Conservation (phyloP, 2,329 filamentous ascomycete genomes). For the Byssoonygena ceratinophila region DNA sequence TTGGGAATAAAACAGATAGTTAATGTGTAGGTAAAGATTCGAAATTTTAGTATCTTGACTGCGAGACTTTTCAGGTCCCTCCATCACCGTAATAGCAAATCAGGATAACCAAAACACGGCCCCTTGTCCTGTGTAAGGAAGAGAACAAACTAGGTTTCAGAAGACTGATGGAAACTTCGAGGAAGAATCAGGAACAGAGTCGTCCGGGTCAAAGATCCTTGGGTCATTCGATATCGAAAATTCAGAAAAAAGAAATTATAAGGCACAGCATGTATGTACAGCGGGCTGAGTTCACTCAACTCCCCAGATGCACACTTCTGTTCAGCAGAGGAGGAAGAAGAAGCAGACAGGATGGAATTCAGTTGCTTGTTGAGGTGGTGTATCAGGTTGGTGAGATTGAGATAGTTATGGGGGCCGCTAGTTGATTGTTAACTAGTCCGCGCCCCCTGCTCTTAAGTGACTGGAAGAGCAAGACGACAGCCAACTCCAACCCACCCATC, state of each 20-base stretch:
- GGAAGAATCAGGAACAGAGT: neutral
- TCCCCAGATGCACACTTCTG: neutral
- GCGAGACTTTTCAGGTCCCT: no score
- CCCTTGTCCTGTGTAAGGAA: no score
- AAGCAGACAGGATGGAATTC: neutral
- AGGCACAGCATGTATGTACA: neutral
- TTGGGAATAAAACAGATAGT: no score
- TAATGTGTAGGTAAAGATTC: no score
- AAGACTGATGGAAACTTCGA: slow-evolving; percentile 2
- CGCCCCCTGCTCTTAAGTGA: neutral
- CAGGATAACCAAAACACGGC: no score
- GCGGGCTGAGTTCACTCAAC: neutral
- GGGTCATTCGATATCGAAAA: neutral
- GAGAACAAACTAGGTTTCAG: slow-evolving; percentile 10
- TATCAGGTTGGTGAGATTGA: neutral
- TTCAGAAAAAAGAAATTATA: neutral
- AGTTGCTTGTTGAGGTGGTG: neutral
- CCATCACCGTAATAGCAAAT: no score
- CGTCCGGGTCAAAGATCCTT: neutral
- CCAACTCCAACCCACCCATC: slow-evolving; percentile 5
- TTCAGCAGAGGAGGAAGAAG: neutral
- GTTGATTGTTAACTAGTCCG: neutral
- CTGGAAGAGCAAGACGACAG: neutral
- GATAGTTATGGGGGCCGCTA: neutral
- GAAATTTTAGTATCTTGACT: no score